These are phyloP conservation scores for Botryotinia globosa DNA, from an alignment of 2,329 filamentous ascomycete species.

Conservation along the genomic window DNA sequence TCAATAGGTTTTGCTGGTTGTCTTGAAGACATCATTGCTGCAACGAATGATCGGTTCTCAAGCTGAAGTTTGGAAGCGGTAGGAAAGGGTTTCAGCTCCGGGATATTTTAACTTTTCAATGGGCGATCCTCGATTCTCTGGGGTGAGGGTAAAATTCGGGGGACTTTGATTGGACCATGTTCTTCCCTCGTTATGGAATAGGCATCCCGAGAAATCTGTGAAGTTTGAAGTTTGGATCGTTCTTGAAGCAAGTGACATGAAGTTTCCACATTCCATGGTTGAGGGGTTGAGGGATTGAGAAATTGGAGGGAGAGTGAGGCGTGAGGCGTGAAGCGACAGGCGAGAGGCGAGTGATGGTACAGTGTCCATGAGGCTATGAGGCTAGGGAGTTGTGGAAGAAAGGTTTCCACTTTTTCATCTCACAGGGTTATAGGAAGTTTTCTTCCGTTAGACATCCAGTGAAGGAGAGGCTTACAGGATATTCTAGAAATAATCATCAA, in stretches of 20 bases:
- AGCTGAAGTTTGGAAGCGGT: constrained; percentile 3
- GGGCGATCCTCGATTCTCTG: constrained; percentile 1
- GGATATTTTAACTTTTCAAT: neutral
- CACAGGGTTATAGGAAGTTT: neutral
- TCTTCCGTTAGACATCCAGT: neutral
- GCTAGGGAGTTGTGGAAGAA: neutral
- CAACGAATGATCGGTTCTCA: neutral
- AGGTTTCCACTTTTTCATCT: constrained; percentile 5
- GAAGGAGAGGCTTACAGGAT: neutral
- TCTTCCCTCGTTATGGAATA: neutral
- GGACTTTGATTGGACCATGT: neutral
- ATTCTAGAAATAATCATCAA: neutral
- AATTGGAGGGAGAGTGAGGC: neutral
- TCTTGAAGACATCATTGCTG: neutral
- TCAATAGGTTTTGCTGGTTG: neutral
- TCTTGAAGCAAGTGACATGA: neutral
- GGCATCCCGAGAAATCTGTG: neutral
- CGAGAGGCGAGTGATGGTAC: neutral
- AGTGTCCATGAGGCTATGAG: neutral
- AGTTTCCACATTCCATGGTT: constrained; percentile 8
- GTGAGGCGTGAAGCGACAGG: too few species aligned
- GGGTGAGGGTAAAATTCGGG: neutral
- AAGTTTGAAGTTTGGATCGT: neutral
- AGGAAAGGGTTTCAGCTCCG: constrained; percentile 12
- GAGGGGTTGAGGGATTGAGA: constrained; percentile 6